Conservation (phyloP, 1,284 basidiomycete species). For the Melampsora larici-populina region DNA sequence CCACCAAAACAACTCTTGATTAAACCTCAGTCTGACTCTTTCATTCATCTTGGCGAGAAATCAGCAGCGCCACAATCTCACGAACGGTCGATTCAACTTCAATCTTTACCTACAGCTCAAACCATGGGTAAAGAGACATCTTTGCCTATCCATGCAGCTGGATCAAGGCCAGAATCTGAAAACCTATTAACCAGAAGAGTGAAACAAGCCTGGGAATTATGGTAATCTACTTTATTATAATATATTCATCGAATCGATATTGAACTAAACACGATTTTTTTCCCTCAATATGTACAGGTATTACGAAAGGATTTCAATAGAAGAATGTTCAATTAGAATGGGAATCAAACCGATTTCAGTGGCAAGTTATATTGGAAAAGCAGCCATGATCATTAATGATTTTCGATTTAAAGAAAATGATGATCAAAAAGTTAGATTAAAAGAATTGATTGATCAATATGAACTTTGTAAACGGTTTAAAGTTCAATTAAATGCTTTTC, state of each 20-base stretch:
- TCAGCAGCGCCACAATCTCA: not conserved
- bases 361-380: not conserved
- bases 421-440: not conserved
- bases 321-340: not conserved
- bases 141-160: too few relatives aligned
- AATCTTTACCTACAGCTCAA: not conserved
- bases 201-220: slow-evolving; percentile 13
- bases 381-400: not conserved
- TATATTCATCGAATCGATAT: too few relatives aligned
- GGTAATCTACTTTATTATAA: not conserved
- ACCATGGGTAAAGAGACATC: too few relatives aligned
- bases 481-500: not conserved
- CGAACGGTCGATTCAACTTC: not conserved
- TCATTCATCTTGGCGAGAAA: not conserved
- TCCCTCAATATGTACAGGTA: too few relatives aligned
- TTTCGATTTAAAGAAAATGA: not conserved
- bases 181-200: not conserved
- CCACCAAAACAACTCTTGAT: not conserved
- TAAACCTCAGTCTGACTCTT: not conserved
- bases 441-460: not conserved
- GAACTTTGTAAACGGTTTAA: not conserved
- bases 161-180: not conserved
- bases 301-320: not conserved
- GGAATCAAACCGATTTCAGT: not conserved
- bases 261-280: too few relatives aligned